Evolutionary conservation across 305 asterid genomes (phyloP).

Genomic region (Nicotiana rustica): DNA sequence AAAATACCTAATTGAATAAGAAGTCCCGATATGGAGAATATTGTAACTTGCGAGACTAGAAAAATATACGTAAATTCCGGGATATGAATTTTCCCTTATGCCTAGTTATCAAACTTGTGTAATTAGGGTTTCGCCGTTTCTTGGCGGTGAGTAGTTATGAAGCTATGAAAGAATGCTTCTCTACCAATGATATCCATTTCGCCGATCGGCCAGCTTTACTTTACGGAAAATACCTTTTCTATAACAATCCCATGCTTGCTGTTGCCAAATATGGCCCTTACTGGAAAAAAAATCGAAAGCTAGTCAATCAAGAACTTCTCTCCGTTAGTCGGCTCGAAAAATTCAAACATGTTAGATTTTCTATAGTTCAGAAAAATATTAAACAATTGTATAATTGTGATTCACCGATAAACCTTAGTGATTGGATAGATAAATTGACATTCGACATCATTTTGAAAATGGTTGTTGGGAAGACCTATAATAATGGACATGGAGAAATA

Average conservation of each 20-base stretch:
- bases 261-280: constrained; percentile 49
- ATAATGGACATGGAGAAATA: neutral
- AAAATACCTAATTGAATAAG: no score
- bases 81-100: no score
- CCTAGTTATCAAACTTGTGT: no score
- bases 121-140: no score
- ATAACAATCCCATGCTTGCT: constrained; percentile 51
- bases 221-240: no score
- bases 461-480: constrained; percentile 53
- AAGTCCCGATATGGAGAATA: no score
- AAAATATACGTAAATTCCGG: no score
- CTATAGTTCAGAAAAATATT: constrained; percentile 45
- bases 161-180: no score
- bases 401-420: constrained; percentile 39
- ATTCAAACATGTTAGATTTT: constrained; percentile 44
- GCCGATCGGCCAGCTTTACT: no score
- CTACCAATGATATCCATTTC: no score
- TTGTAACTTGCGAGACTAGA: no score
- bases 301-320: constrained; percentile 47
- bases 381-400: constrained; percentile 38
- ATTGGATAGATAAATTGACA: constrained; percentile 54
- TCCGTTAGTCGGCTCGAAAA: constrained; percentile 49
- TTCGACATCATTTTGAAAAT: constrained; percentile 51
- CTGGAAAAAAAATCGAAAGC: constrained; percentile 61
- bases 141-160: no score